Percentiles rank a stretch among this genome's conserved stretches.
Evolutionary conservation across 116 monocot species (phyloP).

Genomic region (Posidonia oceanica): DNA sequence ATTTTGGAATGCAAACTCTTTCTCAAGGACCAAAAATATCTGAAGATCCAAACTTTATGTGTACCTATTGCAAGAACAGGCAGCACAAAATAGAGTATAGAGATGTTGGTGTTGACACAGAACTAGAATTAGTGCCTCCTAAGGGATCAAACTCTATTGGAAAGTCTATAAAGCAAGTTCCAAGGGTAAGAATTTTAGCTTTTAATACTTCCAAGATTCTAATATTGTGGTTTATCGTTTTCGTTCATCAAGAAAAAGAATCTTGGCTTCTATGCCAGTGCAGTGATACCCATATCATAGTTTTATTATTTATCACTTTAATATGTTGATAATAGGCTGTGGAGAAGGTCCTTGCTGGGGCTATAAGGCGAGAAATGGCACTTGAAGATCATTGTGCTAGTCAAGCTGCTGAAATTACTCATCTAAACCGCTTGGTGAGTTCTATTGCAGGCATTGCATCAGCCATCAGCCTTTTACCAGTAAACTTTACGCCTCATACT

Average conservation of each 20-base stretch:
- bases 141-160: constrained; percentile 21
- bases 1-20: constrained; percentile 52
- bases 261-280: no score
- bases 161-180: constrained; percentile 36
- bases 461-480: no score
- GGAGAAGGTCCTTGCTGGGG: constrained; percentile 87
- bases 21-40: constrained; percentile 20
- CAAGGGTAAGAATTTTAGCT: constrained; percentile 32
- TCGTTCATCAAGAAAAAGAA: no score
- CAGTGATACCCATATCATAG: no score
- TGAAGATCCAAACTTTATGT: constrained; percentile 28
- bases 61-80: constrained; percentile 27
- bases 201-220: no score
- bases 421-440: constrained; percentile 73
- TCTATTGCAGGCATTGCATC: not conserved
- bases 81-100: constrained; percentile 16
- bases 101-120: constrained; percentile 11
- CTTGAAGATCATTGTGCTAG: constrained; percentile 66
- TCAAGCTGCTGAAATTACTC: constrained; percentile 67
- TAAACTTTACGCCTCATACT: no score
- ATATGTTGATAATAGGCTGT: constrained; percentile 44
- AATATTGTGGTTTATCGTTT: no score
- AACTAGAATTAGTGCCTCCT: constrained; percentile 41
- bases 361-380: constrained; percentile 95
- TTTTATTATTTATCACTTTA: not conserved